phyloP scores from a whole-genome alignment of 345 rosid genomes.

The Populus simonii region DNA sequence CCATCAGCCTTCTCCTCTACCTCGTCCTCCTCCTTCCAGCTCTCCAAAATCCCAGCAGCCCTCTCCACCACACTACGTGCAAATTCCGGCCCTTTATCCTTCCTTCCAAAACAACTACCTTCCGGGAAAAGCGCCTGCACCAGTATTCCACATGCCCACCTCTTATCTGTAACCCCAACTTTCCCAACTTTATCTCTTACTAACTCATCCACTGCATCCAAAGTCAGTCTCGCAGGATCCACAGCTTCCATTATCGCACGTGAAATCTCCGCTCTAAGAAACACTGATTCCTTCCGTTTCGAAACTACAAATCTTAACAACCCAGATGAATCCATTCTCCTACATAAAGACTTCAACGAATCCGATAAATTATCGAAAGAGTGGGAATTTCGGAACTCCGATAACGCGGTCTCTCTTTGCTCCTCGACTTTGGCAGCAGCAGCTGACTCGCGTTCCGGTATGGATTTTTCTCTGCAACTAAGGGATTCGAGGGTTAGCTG shows the following conservation, averaged over 20 bases:
- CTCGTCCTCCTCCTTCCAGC: conserved; percentile 35
- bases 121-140: conserved; percentile 54
- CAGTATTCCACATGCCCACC: conserved; percentile 58
- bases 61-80: conserved; percentile 37
- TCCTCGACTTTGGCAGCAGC: conserved; percentile 29
- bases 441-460: conserved; percentile 42
- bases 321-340: conserved; percentile 45
- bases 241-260: conserved; percentile 42
- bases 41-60: conserved; percentile 33
- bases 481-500: conserved; percentile 33
- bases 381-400: conserved; percentile 26
- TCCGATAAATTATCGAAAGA: conserved; percentile 22
- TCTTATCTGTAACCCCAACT: conserved; percentile 50
- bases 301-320: conserved; percentile 36
- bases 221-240: conserved; percentile 45
- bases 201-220: conserved; percentile 57
- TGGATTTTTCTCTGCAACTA: conserved; percentile 31
- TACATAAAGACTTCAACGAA: conserved; percentile 29
- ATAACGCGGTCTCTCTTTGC: conserved; percentile 34
- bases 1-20: conserved; percentile 1
- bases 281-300: conserved; percentile 48
- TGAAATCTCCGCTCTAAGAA: conserved; percentile 43
- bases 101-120: neutral
- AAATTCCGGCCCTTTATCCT: conserved; percentile 24
- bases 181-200: conserved; percentile 32